Evolutionary conservation across 179 eudicot genomes (phyloP).

Genomic region (Vitellaria paradoxa): DNA sequence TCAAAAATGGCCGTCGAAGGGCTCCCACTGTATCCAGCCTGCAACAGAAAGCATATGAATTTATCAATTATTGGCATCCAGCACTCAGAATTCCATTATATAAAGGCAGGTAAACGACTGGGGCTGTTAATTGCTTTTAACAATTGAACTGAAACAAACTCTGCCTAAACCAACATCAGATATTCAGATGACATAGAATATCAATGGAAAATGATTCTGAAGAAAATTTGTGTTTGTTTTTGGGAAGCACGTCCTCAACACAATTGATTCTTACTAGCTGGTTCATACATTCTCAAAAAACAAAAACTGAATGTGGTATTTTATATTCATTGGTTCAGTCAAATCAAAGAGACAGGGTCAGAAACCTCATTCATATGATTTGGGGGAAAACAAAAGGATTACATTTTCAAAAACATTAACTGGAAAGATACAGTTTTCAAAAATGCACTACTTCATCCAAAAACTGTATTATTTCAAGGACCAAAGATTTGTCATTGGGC

Average conservation of each 20-base stretch:
- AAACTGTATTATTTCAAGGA: too few relatives aligned
- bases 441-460: too few relatives aligned
- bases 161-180: neutral
- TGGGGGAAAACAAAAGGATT: neutral
- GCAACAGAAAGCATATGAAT: constrained; percentile 16
- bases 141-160: neutral
- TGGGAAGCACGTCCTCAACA: too few relatives aligned
- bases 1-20: constrained; percentile 35
- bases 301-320: neutral
- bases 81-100: neutral
- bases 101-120: neutral
- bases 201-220: neutral
- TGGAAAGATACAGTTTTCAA: too few relatives aligned
- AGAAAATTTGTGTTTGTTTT: neutral
- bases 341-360: neutral
- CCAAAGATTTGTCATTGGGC: too few relatives aligned
- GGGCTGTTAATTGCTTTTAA: constrained; percentile 1
- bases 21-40: constrained; percentile 74
- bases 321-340: neutral
- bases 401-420: neutral
- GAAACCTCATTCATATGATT: neutral
- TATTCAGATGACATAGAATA: neutral
- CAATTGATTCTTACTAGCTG: neutral
- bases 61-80: neutral
- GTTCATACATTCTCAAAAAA: neutral